Evolutionary conservation across 179 eudicot genomes (phyloP).

Genomic region (Beta lomatogona): DNA sequence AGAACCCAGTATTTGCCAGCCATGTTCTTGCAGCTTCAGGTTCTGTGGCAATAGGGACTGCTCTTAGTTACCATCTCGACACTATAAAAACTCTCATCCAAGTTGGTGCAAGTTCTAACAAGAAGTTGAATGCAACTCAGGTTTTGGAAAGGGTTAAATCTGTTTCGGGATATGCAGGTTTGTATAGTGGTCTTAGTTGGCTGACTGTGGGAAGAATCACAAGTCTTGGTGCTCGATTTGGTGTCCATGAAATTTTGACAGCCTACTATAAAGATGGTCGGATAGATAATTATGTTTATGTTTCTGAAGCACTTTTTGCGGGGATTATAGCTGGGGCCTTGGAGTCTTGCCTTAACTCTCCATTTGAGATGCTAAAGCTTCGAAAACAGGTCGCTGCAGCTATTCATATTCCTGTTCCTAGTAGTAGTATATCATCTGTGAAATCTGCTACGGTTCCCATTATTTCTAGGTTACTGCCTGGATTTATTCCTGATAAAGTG

Average conservation of each 20-base stretch:
- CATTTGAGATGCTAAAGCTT: constrained; percentile 82
- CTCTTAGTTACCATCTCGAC: constrained; percentile 76
- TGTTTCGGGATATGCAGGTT: constrained; percentile 72
- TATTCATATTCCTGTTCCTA: constrained; percentile 36
- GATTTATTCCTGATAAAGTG: constrained; percentile 50
- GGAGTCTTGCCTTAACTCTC: constrained; percentile 75
- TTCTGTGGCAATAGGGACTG: constrained; percentile 60
- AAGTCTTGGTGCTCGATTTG: constrained; percentile 82
- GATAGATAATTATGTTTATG: constrained; percentile 60
- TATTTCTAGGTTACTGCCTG: constrained; percentile 56
- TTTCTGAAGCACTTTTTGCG: constrained; percentile 79
- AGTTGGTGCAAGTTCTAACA: constrained; percentile 71
- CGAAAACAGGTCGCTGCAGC: constrained; percentile 92
- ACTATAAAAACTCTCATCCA: constrained; percentile 76
- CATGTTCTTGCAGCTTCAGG: constrained; percentile 71
- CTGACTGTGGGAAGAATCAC: constrained; percentile 61
- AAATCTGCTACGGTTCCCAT: constrained; percentile 40
- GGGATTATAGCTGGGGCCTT: constrained; percentile 78
- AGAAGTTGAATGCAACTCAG: constrained; percentile 54
- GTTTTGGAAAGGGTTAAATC: constrained; percentile 55
- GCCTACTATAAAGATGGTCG: constrained; percentile 94
- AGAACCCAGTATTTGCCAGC: constrained; percentile 61
- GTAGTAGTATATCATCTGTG: constrained; percentile 25
- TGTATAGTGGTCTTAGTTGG: constrained; percentile 80
- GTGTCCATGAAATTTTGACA: constrained; percentile 76